Base-by-base conservation (phyloP, 2,329 filamentous ascomycete genomes). In the Penicillium freii region DNA sequence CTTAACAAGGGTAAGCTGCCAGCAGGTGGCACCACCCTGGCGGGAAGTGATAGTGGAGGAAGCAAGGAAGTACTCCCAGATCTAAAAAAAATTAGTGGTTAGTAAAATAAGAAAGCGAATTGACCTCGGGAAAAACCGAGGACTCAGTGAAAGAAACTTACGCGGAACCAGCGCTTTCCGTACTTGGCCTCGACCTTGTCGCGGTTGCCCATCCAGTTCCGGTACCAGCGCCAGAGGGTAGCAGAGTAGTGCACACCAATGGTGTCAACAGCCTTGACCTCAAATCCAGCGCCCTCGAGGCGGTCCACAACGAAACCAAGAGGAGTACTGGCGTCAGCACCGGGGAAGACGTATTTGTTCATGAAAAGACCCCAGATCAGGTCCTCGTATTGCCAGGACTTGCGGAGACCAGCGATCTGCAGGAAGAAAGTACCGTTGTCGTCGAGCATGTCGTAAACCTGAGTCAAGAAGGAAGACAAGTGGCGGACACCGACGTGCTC, bases 281-380 rank as follows among this genome's bases (percentile, higher is more conserved):
- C 94, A 69, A 91, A 95, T 38, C 91, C 91, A 62, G 90, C 88
- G 56, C 84, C 87, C 80, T 99, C 94, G 21, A 97, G 84, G 72
- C 86, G 87, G 76, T 91, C 86, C 67, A 96, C 82, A 69, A 94
- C 91, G 78, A 88, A 94, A 66, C 91, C 91, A 48, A 99, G 86
- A 51, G 94, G 94, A 57, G 92, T 96, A 43, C 91, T 96, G 51
- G 94, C 94, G 73, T 97, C 94, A 51, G 94, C 94, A 73, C 94
- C 94, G 34, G 92, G 94, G 85, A 97, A 97, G 75, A 97, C 84
- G 78, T 97, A 96, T 82, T 96, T 97, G 87, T 97, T 97, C 92
- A 97, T 96, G 84, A 97, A 97, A 46, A 97, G 84, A 74, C 94
- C 94, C 94, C 94, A 97, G 76, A 93, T 90, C 51, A 97, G 84